These are phyloP conservation scores for Neoboletus subvelutipes DNA, from an alignment of 768 basidiomycete species.

Conservation along the genomic window DNA sequence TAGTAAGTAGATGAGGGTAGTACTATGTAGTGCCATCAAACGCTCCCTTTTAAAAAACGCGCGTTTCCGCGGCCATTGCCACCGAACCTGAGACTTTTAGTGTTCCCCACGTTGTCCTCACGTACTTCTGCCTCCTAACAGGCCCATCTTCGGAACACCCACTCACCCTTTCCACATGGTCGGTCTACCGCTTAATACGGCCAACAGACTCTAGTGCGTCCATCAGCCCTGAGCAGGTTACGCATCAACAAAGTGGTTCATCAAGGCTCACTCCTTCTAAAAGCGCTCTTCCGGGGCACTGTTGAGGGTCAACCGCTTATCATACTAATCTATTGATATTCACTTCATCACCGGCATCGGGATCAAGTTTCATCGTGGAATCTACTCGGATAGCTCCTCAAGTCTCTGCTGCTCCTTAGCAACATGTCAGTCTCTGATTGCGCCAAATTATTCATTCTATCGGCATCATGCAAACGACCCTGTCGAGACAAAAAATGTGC, in stretches of 20 bases:
- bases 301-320: background rate
- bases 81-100: background rate
- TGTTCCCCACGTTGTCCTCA: slow-evolving; percentile 5
- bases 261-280: background rate
- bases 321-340: background rate
- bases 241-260: background rate
- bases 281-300: background rate
- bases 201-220: background rate
- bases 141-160: background rate
- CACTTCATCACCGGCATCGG: no score
- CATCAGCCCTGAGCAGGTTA: background rate
- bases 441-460: background rate
- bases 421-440: background rate
- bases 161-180: background rate
- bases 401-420: background rate
- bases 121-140: background rate
- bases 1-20: no score
- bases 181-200: background rate
- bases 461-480: background rate
- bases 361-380: background rate
- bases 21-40: no score
- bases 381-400: background rate
- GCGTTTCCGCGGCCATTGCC: background rate
- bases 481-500: background rate
- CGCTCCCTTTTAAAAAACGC: background rate